phyloP scores from a whole-genome alignment of 1,284 basidiomycete genomes.

The Phylloboletellus chloephorus region DNA sequence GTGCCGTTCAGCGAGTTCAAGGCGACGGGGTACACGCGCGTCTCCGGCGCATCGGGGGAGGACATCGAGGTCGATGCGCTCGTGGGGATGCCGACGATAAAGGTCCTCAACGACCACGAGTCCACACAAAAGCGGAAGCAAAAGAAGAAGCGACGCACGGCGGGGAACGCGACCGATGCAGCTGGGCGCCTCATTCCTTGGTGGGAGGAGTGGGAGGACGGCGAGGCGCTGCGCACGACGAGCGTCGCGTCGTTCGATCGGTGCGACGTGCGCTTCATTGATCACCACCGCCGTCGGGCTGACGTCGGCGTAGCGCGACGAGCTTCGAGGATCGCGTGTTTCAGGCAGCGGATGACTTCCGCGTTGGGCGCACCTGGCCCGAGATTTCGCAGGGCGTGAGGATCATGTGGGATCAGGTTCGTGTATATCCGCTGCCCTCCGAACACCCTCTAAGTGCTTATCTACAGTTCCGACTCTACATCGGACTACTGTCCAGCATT shows the following conservation, averaged over 20 bases:
- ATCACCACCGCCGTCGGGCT: no score
- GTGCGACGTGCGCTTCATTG: no score
- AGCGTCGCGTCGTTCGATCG: constrained; percentile 8
- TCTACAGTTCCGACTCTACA: constrained; percentile 25
- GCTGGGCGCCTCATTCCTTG: constrained; percentile 33
- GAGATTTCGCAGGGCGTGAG: constrained; percentile 32
- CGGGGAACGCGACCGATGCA: constrained; percentile 23
- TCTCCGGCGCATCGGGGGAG: constrained; percentile 12
- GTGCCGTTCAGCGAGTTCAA: constrained; percentile 41
- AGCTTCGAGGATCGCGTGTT: constrained; percentile 37
- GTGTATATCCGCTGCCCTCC: neutral
- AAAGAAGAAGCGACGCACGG: constrained; percentile 24
- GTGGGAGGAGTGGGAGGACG: constrained; percentile 49
- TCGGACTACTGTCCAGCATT: constrained; percentile 24
- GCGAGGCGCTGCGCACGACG: constrained; percentile 32
- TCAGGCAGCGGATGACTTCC: constrained; percentile 43
- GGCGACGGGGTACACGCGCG: constrained; percentile 31
- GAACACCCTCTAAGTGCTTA: neutral
- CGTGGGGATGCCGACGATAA: constrained; percentile 40
- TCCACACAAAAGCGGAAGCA: constrained; percentile 30
- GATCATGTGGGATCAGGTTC: constrained; percentile 46
- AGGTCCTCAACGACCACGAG: constrained; percentile 36
- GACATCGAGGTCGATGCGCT: constrained; percentile 38
- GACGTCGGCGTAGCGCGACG: constrained; percentile 25
- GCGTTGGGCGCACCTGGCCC: constrained; percentile 38